Conservation (phyloP, 192 early-diverging fungal genomes). For the Linnemannia exigua region DNA sequence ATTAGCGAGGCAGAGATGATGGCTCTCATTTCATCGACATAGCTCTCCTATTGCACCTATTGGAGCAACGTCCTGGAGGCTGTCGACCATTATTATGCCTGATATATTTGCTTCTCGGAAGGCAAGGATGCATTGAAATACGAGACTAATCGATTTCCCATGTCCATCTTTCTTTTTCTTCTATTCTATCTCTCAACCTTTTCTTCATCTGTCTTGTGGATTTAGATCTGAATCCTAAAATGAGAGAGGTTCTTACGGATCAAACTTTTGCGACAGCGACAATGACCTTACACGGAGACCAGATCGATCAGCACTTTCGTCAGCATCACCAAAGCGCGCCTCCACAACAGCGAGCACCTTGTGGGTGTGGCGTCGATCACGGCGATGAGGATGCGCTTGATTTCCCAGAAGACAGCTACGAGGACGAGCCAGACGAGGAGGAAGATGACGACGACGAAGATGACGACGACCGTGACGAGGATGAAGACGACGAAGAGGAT, state of each 20-base stretch:
- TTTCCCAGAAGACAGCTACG: slow-evolving; percentile 57
- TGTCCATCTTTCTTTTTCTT: neutral
- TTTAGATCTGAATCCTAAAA: slow-evolving; percentile 50
- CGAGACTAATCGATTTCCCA: neutral
- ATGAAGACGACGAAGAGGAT: slow-evolving; percentile 40
- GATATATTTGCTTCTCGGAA: neutral
- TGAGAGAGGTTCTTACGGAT: slow-evolving; percentile 55
- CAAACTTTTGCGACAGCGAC: slow-evolving; percentile 44
- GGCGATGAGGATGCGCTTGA: slow-evolving; percentile 31
- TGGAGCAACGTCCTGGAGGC: neutral
- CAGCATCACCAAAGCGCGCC: slow-evolving; percentile 30
- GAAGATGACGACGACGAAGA: slow-evolving; percentile 47
- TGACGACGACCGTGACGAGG: slow-evolving; percentile 28
- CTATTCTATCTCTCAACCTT: neutral
- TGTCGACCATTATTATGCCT: neutral
- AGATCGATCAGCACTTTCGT: slow-evolving; percentile 33
- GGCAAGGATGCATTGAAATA: neutral
- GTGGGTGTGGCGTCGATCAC: slow-evolving; percentile 44
- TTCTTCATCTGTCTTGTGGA: neutral
- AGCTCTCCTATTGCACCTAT: neutral
- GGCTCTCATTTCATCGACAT: slow-evolving; percentile 1
- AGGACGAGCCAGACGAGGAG: slow-evolving; percentile 54
- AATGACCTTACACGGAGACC: slow-evolving; percentile 25
- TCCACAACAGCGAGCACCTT: slow-evolving; percentile 23
- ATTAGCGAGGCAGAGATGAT: neutral